phyloP scores from a whole-genome alignment of 1,284 basidiomycete genomes.

The Phellopilus nigrolimitatus region DNA sequence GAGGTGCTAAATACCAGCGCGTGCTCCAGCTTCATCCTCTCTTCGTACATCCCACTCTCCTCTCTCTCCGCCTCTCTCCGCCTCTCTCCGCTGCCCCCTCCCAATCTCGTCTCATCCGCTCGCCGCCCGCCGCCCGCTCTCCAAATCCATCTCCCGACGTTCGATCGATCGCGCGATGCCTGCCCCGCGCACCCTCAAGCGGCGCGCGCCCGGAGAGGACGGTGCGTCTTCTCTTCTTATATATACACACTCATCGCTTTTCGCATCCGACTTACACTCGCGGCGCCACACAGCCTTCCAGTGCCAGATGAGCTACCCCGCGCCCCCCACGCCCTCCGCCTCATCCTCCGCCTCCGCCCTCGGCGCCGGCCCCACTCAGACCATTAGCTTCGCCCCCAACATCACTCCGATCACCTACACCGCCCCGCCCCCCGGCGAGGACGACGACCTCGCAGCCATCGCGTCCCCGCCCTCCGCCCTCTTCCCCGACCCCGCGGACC shows the following conservation, averaged over 20 bases:
- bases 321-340: not conserved
- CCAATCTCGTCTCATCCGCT: not conserved
- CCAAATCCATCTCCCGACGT: too few species aligned
- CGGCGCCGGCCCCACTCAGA: conserved; percentile 26
- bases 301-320: not conserved
- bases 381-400: conserved; percentile 46
- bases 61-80: too few species aligned
- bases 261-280: not conserved
- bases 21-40: too few species aligned
- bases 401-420: conserved; percentile 58
- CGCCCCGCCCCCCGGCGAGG: conserved; percentile 36
- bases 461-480: conserved; percentile 32
- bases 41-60: too few species aligned
- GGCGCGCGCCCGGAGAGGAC: conserved; percentile 1
- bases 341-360: not conserved
- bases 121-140: not conserved
- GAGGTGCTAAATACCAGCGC: too few species aligned
- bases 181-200: not conserved
- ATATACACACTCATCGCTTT: not conserved
- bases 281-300: not conserved
- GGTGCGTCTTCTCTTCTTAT: not conserved
- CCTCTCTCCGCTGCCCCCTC: not conserved
- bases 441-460: conserved; percentile 21
- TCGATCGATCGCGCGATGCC: too few species aligned
- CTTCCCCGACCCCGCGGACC: conserved; percentile 39